These are phyloP conservation scores for Monosporascus sp. DNA, from an alignment of 2,329 filamentous ascomycete genomes.

Conservation along the genomic window DNA sequence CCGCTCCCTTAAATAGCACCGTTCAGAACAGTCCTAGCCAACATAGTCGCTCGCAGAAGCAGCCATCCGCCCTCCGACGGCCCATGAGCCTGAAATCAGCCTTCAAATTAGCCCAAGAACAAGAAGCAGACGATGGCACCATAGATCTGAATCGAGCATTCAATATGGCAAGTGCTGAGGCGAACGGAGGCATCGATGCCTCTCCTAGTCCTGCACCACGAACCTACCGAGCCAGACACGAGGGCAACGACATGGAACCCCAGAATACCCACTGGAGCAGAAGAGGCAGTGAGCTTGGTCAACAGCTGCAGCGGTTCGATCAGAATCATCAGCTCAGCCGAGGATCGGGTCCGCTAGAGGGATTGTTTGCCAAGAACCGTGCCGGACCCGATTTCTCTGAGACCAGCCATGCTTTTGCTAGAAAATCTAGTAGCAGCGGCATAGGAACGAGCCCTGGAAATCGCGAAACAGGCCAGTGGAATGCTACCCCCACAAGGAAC, in stretches of 20 bases:
- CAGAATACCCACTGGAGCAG: slow-evolving; percentile 17
- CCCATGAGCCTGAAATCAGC: slow-evolving; percentile 21
- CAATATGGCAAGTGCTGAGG: slow-evolving; percentile 21
- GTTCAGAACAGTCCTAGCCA: slow-evolving; percentile 1
- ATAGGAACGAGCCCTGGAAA: slow-evolving; percentile 20
- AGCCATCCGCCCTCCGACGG: slow-evolving; percentile 19
- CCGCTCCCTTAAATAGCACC: slow-evolving; percentile 1
- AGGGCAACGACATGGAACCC: slow-evolving; percentile 10
- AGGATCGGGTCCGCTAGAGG: slow-evolving; percentile 19
- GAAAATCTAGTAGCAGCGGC: slow-evolving; percentile 30
- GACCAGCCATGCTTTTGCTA: slow-evolving; percentile 25
- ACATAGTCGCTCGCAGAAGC: slow-evolving; percentile 3
- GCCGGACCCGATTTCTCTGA: slow-evolving; percentile 31
- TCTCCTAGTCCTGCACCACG: slow-evolving; percentile 27
- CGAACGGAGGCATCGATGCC: slow-evolving; percentile 20
- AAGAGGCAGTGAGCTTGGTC: slow-evolving; percentile 24
- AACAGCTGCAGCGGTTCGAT: slow-evolving; percentile 24
- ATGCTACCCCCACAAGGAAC: slow-evolving; percentile 7
- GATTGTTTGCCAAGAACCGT: slow-evolving; percentile 31
- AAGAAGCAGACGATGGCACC: slow-evolving; percentile 17
- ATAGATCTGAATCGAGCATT: slow-evolving; percentile 20
- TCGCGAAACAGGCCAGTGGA: slow-evolving; percentile 12
- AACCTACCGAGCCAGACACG: slow-evolving; percentile 11
- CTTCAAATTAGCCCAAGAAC: slow-evolving; percentile 20
- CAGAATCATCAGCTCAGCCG: slow-evolving; percentile 20